Conservation (phyloP, 2,329 filamentous ascomycete genomes). For the Fusarium sp. region DNA sequence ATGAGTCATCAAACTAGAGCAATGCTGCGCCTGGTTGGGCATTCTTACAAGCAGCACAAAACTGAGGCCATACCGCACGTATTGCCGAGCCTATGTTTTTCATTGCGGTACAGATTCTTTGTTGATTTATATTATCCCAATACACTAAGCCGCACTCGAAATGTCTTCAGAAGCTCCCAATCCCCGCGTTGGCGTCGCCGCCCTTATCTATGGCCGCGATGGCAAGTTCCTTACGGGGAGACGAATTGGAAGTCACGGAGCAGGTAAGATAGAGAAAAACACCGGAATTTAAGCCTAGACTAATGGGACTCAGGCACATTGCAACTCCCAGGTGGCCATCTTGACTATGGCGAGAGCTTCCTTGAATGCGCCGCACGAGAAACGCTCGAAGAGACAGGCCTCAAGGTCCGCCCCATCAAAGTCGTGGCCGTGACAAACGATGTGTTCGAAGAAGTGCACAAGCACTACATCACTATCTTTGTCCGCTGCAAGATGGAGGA, state of each 20-base stretch:
- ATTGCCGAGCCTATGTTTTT: neutral
- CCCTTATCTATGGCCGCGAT: constrained; percentile 60
- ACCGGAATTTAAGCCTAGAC: neutral
- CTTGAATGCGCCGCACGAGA: constrained; percentile 77
- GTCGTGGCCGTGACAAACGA: constrained; percentile 77
- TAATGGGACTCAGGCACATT: constrained; percentile 65
- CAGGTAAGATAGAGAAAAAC: constrained; percentile 54
- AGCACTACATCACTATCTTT: constrained; percentile 84
- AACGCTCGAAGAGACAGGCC: constrained; percentile 78
- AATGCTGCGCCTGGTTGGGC: constrained; percentile 19
- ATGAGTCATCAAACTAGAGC: constrained; percentile 34
- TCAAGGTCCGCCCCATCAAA: constrained; percentile 67
- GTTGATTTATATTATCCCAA: neutral
- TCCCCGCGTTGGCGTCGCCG: constrained; percentile 66
- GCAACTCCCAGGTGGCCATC: constrained; percentile 81
- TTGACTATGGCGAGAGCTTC: constrained; percentile 77
- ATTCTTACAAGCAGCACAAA: constrained; percentile 17
- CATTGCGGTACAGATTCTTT: neutral
- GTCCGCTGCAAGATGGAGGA: constrained; percentile 68
- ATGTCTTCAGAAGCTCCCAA: constrained; percentile 38
- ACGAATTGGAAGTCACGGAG: constrained; percentile 65
- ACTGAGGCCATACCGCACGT: neutral
- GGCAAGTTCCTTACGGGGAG: constrained; percentile 65
- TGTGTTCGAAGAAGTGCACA: constrained; percentile 70
- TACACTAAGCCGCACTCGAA: too few relatives aligned